phyloP scores from a whole-genome alignment of 352 stramenopile species.

The Globisporangium parvum region DNA sequence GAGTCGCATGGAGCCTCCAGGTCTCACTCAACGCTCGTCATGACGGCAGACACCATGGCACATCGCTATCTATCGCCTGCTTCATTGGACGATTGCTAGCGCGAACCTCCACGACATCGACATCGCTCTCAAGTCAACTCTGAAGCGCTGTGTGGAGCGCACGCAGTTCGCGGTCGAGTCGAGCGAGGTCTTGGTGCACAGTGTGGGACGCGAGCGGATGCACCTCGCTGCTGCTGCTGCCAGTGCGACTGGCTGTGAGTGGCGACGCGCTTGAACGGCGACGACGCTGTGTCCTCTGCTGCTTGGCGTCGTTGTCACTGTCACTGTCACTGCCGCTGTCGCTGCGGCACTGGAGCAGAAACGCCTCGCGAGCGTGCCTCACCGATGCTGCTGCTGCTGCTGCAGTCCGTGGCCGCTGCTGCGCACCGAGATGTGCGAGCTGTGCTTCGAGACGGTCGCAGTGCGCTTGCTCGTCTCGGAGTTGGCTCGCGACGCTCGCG shows the following conservation, averaged over 20 bases:
- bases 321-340: background rate
- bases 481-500: slow-evolving; percentile 27
- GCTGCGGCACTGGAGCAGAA: slow-evolving; percentile 5
- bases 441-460: slow-evolving; percentile 25
- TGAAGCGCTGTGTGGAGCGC: slow-evolving; percentile 4
- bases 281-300: background rate
- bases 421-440: slow-evolving; percentile 20
- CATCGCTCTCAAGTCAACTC: too few species aligned
- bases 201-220: background rate
- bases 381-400: background rate
- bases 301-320: background rate
- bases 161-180: slow-evolving; percentile 22
- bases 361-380: background rate
- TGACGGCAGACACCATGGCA: too few species aligned
- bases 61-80: too few species aligned
- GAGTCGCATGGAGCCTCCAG: too few species aligned
- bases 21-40: too few species aligned
- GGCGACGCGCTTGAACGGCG: background rate
- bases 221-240: background rate
- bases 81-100: too few species aligned
- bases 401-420: background rate
- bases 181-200: slow-evolving; percentile 32
- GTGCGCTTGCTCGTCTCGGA: slow-evolving; percentile 27
- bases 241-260: background rate
- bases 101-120: too few species aligned